Conservation (phyloP, 2,329 filamentous ascomycete species). For the Colletotrichum navitas region DNA sequence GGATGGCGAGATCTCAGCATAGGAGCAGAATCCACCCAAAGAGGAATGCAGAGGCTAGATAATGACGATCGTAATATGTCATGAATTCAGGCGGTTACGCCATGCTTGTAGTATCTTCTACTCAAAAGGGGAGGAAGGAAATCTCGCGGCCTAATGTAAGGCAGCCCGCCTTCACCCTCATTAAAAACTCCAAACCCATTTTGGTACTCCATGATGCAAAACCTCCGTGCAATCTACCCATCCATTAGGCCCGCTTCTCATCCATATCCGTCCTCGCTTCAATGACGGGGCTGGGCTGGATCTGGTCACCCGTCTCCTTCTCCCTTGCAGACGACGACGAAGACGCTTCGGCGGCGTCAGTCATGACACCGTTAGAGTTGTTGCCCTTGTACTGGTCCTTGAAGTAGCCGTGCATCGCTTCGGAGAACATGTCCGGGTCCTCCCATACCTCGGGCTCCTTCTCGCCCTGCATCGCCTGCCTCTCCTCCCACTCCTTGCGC, state of each 20-base stretch:
- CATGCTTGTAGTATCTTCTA: constrained; percentile 30
- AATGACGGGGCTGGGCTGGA: constrained; percentile 26
- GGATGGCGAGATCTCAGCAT: neutral
- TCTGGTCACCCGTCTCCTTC: constrained; percentile 32
- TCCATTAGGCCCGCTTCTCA: constrained; percentile 33
- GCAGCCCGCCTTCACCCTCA: neutral
- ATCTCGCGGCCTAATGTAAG: constrained; percentile 9
- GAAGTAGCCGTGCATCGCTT: constrained; percentile 69
- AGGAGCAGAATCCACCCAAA: neutral
- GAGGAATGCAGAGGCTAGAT: neutral
- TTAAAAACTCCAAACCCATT: constrained; percentile 26
- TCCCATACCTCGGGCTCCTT: constrained; percentile 63
- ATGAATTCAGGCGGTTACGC: constrained; percentile 24
- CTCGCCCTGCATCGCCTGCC: constrained; percentile 60
- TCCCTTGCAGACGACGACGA: constrained; percentile 31
- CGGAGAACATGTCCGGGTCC: constrained; percentile 64
- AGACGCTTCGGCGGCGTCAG: constrained; percentile 9
- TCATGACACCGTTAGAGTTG: constrained; percentile 16
- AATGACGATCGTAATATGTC: constrained; percentile 19
- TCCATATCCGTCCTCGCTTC: constrained; percentile 20
- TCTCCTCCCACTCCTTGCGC: constrained; percentile 71
- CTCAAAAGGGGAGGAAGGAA: neutral
- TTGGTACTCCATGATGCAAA: constrained; percentile 26
- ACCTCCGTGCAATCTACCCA: neutral
- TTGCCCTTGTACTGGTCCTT: constrained; percentile 46